Percentiles rank a stretch among this genome's conserved stretches.
Evolutionary conservation across 495 filamentous ascomycete genomes (phyloP).

Genomic region (Cladorrhinum samala): DNA sequence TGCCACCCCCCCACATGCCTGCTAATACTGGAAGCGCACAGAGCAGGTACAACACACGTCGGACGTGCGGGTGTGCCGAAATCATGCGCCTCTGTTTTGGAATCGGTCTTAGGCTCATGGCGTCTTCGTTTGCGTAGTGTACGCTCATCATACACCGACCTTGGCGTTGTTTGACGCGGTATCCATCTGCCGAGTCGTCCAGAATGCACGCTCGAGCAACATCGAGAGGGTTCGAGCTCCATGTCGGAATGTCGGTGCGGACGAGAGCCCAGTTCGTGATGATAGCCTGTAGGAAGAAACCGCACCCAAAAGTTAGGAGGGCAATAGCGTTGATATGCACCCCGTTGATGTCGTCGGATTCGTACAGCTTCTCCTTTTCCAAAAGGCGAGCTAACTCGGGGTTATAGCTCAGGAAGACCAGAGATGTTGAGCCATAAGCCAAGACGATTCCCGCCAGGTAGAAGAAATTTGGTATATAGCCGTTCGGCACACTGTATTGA

Average conservation of each 20-base stretch:
- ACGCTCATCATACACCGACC: conserved; percentile 31
- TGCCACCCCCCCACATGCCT: conserved; percentile 23
- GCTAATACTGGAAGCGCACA: conserved; percentile 23
- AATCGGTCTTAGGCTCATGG: conserved; percentile 23
- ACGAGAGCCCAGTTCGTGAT: conserved; percentile 32
- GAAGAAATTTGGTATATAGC: conserved; percentile 23
- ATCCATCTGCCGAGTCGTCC: conserved; percentile 13
- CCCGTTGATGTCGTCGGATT: conserved; percentile 9
- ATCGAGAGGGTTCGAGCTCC: conserved; percentile 34
- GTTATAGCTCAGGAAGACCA: conserved; percentile 32
- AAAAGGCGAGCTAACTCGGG: conserved; percentile 18
- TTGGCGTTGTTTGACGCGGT: conserved; percentile 16
- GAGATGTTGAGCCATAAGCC: conserved; percentile 33
- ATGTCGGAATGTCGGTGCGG: conserved; percentile 24
- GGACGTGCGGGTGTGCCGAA: conserved; percentile 21
- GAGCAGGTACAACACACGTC: conserved; percentile 21
- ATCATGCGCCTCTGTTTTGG: conserved; percentile 25
- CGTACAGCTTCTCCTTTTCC: conserved; percentile 3
- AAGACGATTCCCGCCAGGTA: conserved; percentile 28
- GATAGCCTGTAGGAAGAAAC: conserved; percentile 29
- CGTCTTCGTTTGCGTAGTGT: conserved; percentile 20
- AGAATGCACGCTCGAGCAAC: conserved; percentile 20
- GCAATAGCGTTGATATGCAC: conserved; percentile 30
- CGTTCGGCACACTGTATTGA: conserved; percentile 20
- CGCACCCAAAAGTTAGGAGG: conserved; percentile 28